Base-by-base conservation (phyloP, 2,329 filamentous ascomycete genomes). In the Fusarium nelsonii region DNA sequence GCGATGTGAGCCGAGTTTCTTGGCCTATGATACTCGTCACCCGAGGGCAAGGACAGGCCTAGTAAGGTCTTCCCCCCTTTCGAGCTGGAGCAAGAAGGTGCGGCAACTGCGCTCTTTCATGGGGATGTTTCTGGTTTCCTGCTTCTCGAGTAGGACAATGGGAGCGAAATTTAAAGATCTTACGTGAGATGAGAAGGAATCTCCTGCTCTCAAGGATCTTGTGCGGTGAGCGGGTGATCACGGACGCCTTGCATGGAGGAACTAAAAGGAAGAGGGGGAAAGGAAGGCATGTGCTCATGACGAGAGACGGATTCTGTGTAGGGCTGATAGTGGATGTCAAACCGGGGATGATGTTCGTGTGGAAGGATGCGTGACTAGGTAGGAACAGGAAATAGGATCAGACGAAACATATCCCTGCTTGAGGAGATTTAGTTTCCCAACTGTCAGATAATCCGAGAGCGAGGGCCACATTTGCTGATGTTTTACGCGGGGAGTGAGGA, bases 161-260 rank as follows among this genome's bases (percentile, higher is more conserved):
- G 30, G 39, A 50, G 26, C 44, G 37, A 60, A 61, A 68, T 69
- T 73, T 73, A 73, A 57, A 65, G 62, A 63, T 74, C 70, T 74
- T 39, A 74, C 72, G 72, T 74, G 70, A 74, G 72, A 73, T 58
- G 51, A 56, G 40, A 49, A 45, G 49, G 33, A 62, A 60, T 52
- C 23, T 45, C 48, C 36, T 28, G 32, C 58, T 41, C 28, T 14
- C 34, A 26, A 32, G 54, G 59, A 41, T 39, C 52, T 23, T 60
- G 46, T 52, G 40, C 37, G 45, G 52, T 58, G 57, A 58, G 58
- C 67, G 65, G 59, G 65, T 72, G 70, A 68, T 72, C 55, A 70
- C 50, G 60, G 58, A 45, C 28, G 28, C 18, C 16, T 45, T 45
- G 43, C 16, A 32, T 18, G 43, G 23, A n/a, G 40, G 15, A 28